Conservation (phyloP, 2,329 filamentous ascomycete genomes). For the Penicillium sp. region DNA sequence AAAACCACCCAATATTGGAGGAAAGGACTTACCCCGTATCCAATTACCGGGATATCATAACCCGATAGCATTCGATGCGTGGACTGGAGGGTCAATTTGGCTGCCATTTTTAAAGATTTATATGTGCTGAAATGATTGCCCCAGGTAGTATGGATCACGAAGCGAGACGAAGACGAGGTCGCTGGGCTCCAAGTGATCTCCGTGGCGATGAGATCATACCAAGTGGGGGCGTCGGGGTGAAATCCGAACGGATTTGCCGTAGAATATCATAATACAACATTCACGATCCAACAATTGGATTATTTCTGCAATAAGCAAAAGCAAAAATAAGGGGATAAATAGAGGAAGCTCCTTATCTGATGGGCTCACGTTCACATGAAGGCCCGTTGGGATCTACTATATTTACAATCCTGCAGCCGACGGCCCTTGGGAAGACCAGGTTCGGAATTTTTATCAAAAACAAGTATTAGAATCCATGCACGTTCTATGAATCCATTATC, state of each 20-base stretch:
- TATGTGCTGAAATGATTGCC: background rate
- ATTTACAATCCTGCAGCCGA: background rate
- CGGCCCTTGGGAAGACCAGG: too few relatives aligned
- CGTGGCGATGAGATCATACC: conserved; percentile 22
- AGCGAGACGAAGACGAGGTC: background rate
- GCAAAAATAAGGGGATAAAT: too few relatives aligned
- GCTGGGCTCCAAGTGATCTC: background rate
- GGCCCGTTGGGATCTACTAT: background rate
- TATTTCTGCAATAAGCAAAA: too few relatives aligned
- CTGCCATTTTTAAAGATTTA: conserved; percentile 19
- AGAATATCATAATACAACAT: too few relatives aligned
- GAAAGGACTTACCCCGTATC: conserved; percentile 58
- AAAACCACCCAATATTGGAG: background rate
- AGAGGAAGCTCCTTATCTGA: too few relatives aligned
- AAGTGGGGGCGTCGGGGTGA: conserved; percentile 9
- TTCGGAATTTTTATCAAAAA: conserved; percentile 8
- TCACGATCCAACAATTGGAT: too few relatives aligned
- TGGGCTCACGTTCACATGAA: too few relatives aligned
- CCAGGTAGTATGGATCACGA: background rate
- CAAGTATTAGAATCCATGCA: conserved; percentile 22
- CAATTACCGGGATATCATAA: conserved; percentile 64
- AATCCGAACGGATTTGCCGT: too few relatives aligned
- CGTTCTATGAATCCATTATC: conserved; percentile 22
- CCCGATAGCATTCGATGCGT: conserved; percentile 62
- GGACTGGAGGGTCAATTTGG: conserved; percentile 28